These are phyloP conservation scores for Botrytis sinoallii DNA, from an alignment of 2,329 filamentous ascomycete species.

Conservation along the genomic window DNA sequence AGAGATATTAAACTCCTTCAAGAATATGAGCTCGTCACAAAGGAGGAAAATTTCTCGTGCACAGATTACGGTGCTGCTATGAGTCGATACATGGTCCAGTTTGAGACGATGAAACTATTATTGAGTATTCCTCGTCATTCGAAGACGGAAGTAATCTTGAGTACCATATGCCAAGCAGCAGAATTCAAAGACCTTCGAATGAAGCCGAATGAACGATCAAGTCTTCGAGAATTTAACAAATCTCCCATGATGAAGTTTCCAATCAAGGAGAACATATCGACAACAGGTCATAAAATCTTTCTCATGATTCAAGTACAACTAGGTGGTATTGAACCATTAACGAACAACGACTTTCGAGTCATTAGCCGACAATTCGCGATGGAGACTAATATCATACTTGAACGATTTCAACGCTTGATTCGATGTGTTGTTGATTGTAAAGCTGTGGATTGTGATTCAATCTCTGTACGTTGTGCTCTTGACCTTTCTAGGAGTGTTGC, in stretches of 20 bases:
- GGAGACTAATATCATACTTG: slow-evolving; percentile 63
- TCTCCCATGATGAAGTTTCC: slow-evolving; percentile 66
- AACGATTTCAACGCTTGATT: slow-evolving; percentile 65
- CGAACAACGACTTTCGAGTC: slow-evolving; percentile 54
- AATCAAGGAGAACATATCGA: slow-evolving; percentile 63
- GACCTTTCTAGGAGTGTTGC: slow-evolving; percentile 75
- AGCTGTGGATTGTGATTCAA: slow-evolving; percentile 55
- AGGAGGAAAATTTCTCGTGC: slow-evolving; percentile 48
- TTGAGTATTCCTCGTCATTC: slow-evolving; percentile 59
- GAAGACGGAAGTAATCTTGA: slow-evolving; percentile 65
- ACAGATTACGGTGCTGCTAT: slow-evolving; percentile 77
- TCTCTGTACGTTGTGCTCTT: slow-evolving; percentile 65
- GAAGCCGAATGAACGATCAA: slow-evolving; percentile 63
- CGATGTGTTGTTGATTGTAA: slow-evolving; percentile 77
- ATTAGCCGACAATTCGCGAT: slow-evolving; percentile 54
- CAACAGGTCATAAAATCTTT: slow-evolving; percentile 70
- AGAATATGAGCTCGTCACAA: slow-evolving; percentile 54
- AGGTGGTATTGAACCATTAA: slow-evolving; percentile 60
- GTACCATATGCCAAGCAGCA: slow-evolving; percentile 60
- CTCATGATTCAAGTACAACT: slow-evolving; percentile 75
- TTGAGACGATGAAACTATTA: slow-evolving; percentile 73
- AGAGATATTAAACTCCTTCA: slow-evolving; percentile 65
- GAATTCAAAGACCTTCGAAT: slow-evolving; percentile 74
- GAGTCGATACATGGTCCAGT: slow-evolving; percentile 77
- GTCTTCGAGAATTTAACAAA: slow-evolving; percentile 72